Evolutionary conservation across 1,284 basidiomycete genomes (phyloP), one percentile per base, ranked within the genome.

Genomic region (Clitocybe nebularis): DNA sequence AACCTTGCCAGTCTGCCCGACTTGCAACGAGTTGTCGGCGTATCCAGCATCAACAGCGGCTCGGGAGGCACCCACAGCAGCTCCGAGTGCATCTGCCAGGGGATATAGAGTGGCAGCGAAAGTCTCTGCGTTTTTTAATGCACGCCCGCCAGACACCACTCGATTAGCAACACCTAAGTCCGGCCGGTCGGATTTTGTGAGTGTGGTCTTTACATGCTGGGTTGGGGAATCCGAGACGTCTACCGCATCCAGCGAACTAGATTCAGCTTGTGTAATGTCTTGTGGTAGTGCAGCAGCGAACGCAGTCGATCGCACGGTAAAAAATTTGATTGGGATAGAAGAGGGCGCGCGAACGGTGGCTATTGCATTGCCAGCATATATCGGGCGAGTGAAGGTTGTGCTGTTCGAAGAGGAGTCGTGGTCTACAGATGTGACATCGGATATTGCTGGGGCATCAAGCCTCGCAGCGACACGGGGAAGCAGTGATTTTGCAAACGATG

Each of bases 41-140:
- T 99, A 99, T 1, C 96, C 95, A 29, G 93, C 92, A 64, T 99
- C 96, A 25, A 99, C 96, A 9, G 96, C 96, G 6, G 96, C 96
- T 50, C 96, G 83, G 20, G 92, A 95, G 25, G 96, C 96, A 52
- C 96, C 96, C 41, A 99, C 91, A 21, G 95, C 96, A 14, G 96
- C 96, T 44, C 91, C 91, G 23, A 99, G 75, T 8, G 78, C 82
- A 63, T 99, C 96, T 1, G 96, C 93, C 7, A 99, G 78, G 0
- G 96, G 96, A 60, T 95, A 89, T 39, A 99, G 73, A 23, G 89
- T 89, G 44, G 79, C 69, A 44, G 85, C 81, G 69, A 99, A 99
- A 40, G 88, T 95, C 58, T 96, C 91, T 26, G 91, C 88, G 52
- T 89, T 90, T 77, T 97, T 99, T 60, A 99, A 73, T 7, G 94